Evolutionary conservation across 768 basidiomycete genomes (phyloP).

Genomic region (Lentinula detonsa): DNA sequence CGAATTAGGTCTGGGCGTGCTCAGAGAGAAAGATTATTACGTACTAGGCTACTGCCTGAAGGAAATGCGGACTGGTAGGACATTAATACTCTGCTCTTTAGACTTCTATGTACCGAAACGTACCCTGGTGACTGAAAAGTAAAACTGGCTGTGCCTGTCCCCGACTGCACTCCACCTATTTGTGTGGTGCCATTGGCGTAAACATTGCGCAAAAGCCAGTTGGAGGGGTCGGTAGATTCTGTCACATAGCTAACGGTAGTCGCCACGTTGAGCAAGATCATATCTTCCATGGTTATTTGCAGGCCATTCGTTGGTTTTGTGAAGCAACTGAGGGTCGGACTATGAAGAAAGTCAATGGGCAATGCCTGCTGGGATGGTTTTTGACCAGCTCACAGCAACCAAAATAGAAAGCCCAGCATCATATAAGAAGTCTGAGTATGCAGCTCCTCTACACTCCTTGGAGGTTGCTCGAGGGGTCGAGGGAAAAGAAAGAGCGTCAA

Average conservation of each 20-base stretch:
- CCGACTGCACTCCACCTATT: slow-evolving; percentile 1
- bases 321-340: not conserved
- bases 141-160: not conserved
- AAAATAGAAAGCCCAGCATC: not conserved
- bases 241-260: not conserved
- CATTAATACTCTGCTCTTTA: not conserved
- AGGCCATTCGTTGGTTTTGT: not conserved
- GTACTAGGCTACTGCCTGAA: not conserved
- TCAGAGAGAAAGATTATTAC: not conserved
- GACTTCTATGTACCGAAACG: not conserved
- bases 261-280: not conserved
- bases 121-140: not conserved
- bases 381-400: not conserved
- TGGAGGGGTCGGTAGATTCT: not conserved
- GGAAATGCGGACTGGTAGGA: not conserved
- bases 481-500: not conserved
- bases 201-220: not conserved
- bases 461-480: not conserved
- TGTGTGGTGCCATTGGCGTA: not conserved
- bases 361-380: not conserved
- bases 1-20: not conserved
- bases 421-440: not conserved
- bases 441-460: not conserved
- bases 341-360: not conserved
- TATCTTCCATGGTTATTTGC: not conserved